Evolutionary conservation across 768 basidiomycete genomes (phyloP).

Genomic region (Phylloporus scabripes): DNA sequence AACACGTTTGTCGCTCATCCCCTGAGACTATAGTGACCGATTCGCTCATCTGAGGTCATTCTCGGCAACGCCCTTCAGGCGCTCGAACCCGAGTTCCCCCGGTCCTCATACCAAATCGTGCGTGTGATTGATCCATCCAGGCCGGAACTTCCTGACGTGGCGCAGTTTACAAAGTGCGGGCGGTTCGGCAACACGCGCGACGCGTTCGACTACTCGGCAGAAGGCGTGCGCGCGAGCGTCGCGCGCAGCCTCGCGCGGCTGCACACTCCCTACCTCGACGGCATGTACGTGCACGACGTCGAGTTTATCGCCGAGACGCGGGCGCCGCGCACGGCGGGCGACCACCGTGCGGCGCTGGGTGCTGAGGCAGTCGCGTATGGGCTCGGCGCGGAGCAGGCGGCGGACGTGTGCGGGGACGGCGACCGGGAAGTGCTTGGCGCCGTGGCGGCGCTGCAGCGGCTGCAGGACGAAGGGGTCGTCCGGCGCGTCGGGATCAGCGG

Average conservation of each 20-base stretch:
- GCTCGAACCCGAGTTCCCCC: slow-evolving; percentile 65
- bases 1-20: no score
- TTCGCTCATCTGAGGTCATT: slow-evolving; percentile 71
- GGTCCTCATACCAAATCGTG: slow-evolving; percentile 72
- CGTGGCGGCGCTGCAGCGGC: slow-evolving; percentile 53
- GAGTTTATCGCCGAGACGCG: slow-evolving; percentile 65
- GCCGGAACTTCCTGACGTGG: no score
- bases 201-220: slow-evolving; percentile 71
- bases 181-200: slow-evolving; percentile 51
- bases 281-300: slow-evolving; percentile 79
- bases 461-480: slow-evolving; percentile 70
- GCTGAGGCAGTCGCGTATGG: slow-evolving; percentile 60
- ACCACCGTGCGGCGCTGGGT: slow-evolving; percentile 50
- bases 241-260: slow-evolving; percentile 61
- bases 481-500: slow-evolving; percentile 77
- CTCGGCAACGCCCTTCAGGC: slow-evolving; percentile 60
- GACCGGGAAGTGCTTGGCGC: slow-evolving; percentile 71
- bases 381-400: slow-evolving; percentile 51
- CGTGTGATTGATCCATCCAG: background rate
- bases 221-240: slow-evolving; percentile 60
- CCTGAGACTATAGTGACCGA: no score
- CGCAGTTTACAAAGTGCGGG: slow-evolving; percentile 82
- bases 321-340: slow-evolving; percentile 45
- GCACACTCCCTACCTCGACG: slow-evolving; percentile 73
- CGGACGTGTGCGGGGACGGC: slow-evolving; percentile 55